Conservation (phyloP, 139 green algal genomes). For the Volvox reticuliferus region DNA sequence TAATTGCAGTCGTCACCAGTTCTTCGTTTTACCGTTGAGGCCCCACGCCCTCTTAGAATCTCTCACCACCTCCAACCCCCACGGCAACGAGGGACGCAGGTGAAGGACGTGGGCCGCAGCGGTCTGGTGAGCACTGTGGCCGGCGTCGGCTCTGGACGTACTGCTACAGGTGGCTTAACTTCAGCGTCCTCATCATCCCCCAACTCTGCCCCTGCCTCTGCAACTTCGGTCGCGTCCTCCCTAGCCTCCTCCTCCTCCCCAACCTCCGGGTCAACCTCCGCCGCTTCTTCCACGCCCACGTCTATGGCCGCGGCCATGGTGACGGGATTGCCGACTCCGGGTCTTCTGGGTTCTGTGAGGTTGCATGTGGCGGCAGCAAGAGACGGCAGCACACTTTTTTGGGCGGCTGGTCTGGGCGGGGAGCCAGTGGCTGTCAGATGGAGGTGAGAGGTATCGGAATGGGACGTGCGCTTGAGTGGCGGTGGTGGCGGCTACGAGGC, state of each 20-base stretch:
- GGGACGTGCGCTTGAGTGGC: too few relatives aligned
- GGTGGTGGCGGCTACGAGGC: too few relatives aligned
- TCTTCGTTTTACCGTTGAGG: background rate
- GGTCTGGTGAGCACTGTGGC: background rate
- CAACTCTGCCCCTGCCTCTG: background rate
- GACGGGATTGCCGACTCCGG: background rate
- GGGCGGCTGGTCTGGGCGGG: conserved; percentile 44
- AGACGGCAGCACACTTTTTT: conserved; percentile 68
- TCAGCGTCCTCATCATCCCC: background rate
- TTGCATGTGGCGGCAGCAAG: conserved; percentile 57
- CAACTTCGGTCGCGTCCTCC: background rate
- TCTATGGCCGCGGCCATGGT: background rate
- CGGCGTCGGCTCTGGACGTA: too few relatives aligned
- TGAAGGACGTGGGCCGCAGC: conserved; percentile 36
- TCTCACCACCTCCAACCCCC: background rate
- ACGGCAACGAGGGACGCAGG: conserved; percentile 10
- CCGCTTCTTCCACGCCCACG: background rate
- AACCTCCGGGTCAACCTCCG: background rate
- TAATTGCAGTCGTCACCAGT: too few relatives aligned
- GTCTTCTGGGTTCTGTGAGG: conserved; percentile 47
- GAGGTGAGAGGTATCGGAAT: conserved; percentile 11
- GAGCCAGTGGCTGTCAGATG: conserved; percentile 50
- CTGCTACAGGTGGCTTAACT: too few relatives aligned
- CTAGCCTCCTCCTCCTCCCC: background rate
- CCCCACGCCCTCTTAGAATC: background rate